Evolutionary conservation across 371 early-diverging fungal species (phyloP), one percentile per base, ranked within the genome.

Genomic region (Mortierella sp.): DNA sequence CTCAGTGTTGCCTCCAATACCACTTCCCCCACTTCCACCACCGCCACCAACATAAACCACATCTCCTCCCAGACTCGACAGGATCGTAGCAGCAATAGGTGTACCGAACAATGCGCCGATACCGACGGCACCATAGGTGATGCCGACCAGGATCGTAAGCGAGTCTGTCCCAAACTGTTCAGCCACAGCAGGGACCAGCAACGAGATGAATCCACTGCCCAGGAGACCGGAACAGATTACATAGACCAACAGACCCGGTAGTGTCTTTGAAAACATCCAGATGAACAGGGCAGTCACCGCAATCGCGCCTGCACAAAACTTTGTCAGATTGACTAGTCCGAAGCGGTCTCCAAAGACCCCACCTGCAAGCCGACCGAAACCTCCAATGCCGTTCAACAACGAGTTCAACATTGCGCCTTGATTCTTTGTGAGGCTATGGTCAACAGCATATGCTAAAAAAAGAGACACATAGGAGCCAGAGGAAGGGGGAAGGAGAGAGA

Each of bases 251-350:
- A 87, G 84, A 1, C 82, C 84, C 2, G 88, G 88, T 9, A 90
- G 80, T 2, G 78, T 76, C 0, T 80, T 86, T 1, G 91, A 84
- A 76, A 90, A 88, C 70, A 92, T 92, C 94, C 94, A 94, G 37
- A 93, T 63, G 0, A 90, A 63, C 83, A 92, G 87, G 8, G 90
- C 88, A 29, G 91, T 87, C 1, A 91, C n/a, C 0, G 85, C 71
- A 7, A 87, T 80, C 22, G 88, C 61, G 19, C 79, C 44, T 2
- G 90, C 77, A 75, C 91, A 90, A 1, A 88, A 31, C 7, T 85
- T 74, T 44, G 88, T 79, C 1, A 90, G 79, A 67, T 89, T 89
- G 63, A 89, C 73, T 41, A 85, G 79, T 39, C 89, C 89, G 37
- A 89, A 76, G 3, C 85, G 72, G 55, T 89, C 87, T 3, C 85